Base-by-base conservation (phyloP, 768 basidiomycete genomes). In the Leccinum uliginosum region DNA sequence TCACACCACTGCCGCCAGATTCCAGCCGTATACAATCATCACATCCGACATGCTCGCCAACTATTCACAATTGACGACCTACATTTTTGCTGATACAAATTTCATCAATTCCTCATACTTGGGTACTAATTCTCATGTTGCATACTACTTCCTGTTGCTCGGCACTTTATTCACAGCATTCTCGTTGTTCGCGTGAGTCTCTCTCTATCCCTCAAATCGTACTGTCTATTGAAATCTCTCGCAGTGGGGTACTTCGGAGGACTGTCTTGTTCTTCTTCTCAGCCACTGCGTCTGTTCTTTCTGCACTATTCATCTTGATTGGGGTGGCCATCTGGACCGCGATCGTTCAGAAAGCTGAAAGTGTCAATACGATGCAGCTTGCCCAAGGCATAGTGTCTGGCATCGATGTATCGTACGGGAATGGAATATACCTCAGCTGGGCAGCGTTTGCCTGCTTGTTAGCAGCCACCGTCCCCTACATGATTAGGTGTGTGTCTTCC, bases 241-340 rank as follows among this genome's bases (percentile, higher is more conserved):
- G 53, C 62, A 92, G 91, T 27, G 90, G 90, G 17, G 71, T 90
- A 46, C 73, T 79, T 52, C 86, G 85, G 69, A 83, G 77, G 56
- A 84, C 81, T 49, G 62, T 83, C 17, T 78, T 87, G 8, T 91
- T 91, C 68, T 74, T 90, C 64, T 57, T 83, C 24, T 90, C 91
- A 4, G 80, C 86, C 5, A 69, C 80, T 1, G 80, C 87, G 62
- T 80, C 88, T 14, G 69, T 85, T 50, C 56, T 85, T 17, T 83
- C 84, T 29, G 81, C 81, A 53, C 45, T 87, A 11, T 76, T 89
- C 53, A 68, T 91, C 48, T 76, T 93, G 50, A 82, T 86, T 43
- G 87, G 83, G 24, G 84, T 84, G 15, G 78, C 82, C 46, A 83
- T 91, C 57, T 93, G 91, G 91, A 91, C 91, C 5, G 80, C 83